Evolutionary conservation across 495 filamentous ascomycete species (phyloP).

Genomic region (Tetracladium setigerum): DNA sequence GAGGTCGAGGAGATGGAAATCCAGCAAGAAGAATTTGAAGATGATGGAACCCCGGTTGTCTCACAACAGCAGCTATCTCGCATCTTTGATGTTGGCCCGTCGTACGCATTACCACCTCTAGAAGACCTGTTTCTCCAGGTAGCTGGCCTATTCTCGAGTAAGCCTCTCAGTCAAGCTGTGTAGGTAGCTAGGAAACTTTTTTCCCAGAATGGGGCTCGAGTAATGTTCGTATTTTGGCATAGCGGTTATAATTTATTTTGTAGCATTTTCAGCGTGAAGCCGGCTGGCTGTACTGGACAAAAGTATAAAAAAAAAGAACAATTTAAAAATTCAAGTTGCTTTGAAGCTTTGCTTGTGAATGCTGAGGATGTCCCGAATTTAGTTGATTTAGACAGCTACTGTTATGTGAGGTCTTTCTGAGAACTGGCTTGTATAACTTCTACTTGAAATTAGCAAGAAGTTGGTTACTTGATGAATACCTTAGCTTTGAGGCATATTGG

Average conservation of each 20-base stretch:
- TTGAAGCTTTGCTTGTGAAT: too few relatives aligned
- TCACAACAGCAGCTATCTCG: conserved; percentile 58
- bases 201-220: background rate
- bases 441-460: too few relatives aligned
- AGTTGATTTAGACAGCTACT: too few relatives aligned
- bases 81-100: conserved; percentile 66
- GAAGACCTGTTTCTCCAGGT: conserved; percentile 73
- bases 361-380: too few relatives aligned
- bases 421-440: too few relatives aligned
- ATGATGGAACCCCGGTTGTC: conserved; percentile 43
- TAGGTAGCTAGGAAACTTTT: conserved; percentile 1
- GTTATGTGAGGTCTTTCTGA: too few relatives aligned
- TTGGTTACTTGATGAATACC: too few relatives aligned
- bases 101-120: conserved; percentile 71
- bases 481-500: too few relatives aligned
- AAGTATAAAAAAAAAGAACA: conserved; percentile 5
- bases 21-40: conserved; percentile 27
- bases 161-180: conserved; percentile 23
- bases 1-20: conserved; percentile 32
- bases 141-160: conserved; percentile 47
- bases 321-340: conserved; percentile 2
- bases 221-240: conserved; percentile 3
- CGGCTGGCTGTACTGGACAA: background rate
- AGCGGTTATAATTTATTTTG: conserved; percentile 4
- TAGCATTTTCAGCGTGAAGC: conserved; percentile 11